phyloP scores from a whole-genome alignment of 2,329 filamentous ascomycete species.

The Botrytis hyacinthi region DNA sequence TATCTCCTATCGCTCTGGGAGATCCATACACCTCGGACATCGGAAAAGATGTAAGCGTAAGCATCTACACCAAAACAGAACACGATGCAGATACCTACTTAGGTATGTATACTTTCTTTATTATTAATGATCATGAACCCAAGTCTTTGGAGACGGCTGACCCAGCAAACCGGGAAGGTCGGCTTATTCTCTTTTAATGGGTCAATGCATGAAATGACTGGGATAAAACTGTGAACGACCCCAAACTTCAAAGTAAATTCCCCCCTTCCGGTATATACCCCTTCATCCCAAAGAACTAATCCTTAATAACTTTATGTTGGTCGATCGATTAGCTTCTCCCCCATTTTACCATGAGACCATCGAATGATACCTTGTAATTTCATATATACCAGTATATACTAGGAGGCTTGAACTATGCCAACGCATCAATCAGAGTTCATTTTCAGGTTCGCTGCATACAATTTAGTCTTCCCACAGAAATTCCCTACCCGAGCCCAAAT shows the following conservation, averaged over 20 bases:
- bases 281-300: neutral
- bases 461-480: constrained; percentile 6
- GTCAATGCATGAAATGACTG: constrained; percentile 20
- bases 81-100: neutral
- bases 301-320: neutral
- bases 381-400: neutral
- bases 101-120: neutral
- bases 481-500: constrained; percentile 6
- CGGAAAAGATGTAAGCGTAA: neutral
- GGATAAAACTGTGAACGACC: constrained; percentile 3
- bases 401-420: constrained; percentile 10
- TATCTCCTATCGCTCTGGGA: neutral
- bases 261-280: neutral
- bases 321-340: neutral
- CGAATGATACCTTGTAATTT: neutral
- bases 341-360: neutral
- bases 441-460: neutral
- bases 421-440: constrained; percentile 17
- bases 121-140: neutral
- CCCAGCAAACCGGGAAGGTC: constrained; percentile 19
- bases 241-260: neutral
- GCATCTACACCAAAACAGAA: neutral
- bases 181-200: constrained; percentile 15
- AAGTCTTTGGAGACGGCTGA: constrained; percentile 19
- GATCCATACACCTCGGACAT: neutral